Base-by-base conservation (phyloP, 495 filamentous ascomycete genomes). In the Annulohypoxylon nitens region DNA sequence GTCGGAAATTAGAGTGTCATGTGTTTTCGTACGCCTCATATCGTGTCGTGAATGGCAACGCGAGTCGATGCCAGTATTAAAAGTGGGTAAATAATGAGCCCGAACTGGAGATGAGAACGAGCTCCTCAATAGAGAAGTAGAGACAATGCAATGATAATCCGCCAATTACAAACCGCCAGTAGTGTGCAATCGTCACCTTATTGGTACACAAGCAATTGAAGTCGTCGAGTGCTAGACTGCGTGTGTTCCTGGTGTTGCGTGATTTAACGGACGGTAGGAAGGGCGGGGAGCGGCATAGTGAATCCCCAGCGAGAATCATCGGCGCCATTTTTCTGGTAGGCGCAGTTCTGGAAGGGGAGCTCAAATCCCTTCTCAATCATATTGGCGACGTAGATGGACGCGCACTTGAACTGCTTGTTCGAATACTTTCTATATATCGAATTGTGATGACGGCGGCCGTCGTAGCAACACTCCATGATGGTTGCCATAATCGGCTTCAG, bases 381-480 rank as follows among this genome's bases (percentile, higher is more conserved):
- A 18, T 80, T 83, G 75, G 94, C 88, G 33, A 96, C 95, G 70
- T 90, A 97, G 16, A 88, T 75, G n/a, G 95, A 92, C 2, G 92
- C 92, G 26, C 89, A 85, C 84, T 94, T 95, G 84, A 91, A 98
- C 36, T 92, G 89, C 62, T 88, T 91, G 76, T 93, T 91, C 6
- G 88, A 85, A 81, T 97, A 99, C 81, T 99, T 99, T 18, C 98
- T 93, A 74, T 87, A 98, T 67, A 99, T 90, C 20, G 94, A 93
- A 4, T 81, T 74, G 79, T 98, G 96, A 75, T 99, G 96, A 74
- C 88, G 91, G 71, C 83, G 85, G 5, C 93, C 92, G 70, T 91
- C 88, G 70, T 93, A 90, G 78, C 94, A 97, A 83, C 95, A 97
- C 71, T 97, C 94, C 36, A 93, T 79, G 61, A 98, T 90, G 79